These are phyloP conservation scores for Metschnikowia colocasiae DNA, from an alignment of 805 yeast species.

Conservation along the genomic window DNA sequence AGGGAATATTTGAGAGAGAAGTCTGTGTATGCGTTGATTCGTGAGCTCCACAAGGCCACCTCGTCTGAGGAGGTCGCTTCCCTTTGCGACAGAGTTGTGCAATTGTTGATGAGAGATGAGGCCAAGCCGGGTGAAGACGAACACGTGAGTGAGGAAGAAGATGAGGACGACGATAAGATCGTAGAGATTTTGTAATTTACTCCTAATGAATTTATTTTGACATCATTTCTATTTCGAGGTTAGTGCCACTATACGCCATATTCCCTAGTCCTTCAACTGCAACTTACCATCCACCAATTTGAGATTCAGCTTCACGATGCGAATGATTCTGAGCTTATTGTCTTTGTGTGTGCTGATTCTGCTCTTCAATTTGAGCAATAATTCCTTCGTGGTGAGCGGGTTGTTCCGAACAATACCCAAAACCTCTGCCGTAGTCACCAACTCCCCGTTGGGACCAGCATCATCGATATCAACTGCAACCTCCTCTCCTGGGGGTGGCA, in stretches of 20 bases:
- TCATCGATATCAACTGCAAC: constrained; percentile 28
- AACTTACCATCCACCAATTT: constrained; percentile 48
- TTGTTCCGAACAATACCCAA: constrained; percentile 55
- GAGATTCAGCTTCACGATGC: constrained; percentile 54
- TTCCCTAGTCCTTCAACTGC: constrained; percentile 31
- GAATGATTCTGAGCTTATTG: constrained; percentile 58
- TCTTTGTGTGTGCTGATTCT: constrained; percentile 63
- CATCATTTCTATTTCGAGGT: background rate
- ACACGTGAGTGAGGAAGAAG: constrained; percentile 43
- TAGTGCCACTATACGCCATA: background rate
- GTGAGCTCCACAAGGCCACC: constrained; percentile 74
- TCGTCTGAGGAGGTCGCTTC: constrained; percentile 50
- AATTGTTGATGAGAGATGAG: constrained; percentile 91
- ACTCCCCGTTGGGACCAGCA: constrained; percentile 35
- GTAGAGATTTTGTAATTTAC: constrained; percentile 46
- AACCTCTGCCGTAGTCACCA: constrained; percentile 72
- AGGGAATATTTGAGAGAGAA: constrained; percentile 78
- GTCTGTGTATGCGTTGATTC: constrained; percentile 78
- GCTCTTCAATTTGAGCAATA: constrained; percentile 56
- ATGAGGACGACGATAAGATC: constrained; percentile 46
- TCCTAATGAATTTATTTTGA: background rate
- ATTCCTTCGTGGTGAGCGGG: constrained; percentile 59
- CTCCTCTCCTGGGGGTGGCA: constrained; percentile 11
- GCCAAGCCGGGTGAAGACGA: constrained; percentile 34
- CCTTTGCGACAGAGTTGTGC: constrained; percentile 79